Conservation (phyloP, 305 asterid species). For the Solanum aculeatissimum region DNA sequence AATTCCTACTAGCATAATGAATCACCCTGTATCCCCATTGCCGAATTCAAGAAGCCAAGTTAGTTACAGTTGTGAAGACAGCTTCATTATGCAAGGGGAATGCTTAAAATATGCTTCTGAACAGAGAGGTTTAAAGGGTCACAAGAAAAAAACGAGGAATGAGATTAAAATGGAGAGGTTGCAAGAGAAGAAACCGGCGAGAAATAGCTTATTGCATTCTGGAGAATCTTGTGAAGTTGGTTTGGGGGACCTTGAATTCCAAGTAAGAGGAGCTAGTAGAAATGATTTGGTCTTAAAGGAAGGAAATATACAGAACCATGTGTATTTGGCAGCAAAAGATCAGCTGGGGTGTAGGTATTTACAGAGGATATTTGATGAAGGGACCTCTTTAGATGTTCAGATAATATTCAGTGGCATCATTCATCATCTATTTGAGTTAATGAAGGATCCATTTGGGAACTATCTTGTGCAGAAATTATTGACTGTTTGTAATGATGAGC, state of each 20-base stretch:
- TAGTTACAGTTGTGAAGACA: not conserved
- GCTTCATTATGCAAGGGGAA: conserved; percentile 7
- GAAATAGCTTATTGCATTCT: not conserved
- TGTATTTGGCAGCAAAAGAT: conserved; percentile 21
- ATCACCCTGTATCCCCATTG: not conserved
- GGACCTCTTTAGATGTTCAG: conserved; percentile 19
- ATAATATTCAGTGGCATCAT: conserved; percentile 21
- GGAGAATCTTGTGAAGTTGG: conserved; percentile 2
- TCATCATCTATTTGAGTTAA: conserved; percentile 18
- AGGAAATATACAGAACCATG: conserved; percentile 5
- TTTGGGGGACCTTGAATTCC: not conserved
- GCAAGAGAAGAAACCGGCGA: not conserved
- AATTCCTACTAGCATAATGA: not conserved
- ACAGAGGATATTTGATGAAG: conserved; percentile 23
- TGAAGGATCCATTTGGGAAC: conserved; percentile 32
- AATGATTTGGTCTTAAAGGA: not conserved
- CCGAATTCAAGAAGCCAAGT: not conserved
- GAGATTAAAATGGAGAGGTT: not conserved
- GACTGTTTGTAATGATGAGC: conserved; percentile 30
- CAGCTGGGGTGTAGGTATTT: conserved; percentile 34
- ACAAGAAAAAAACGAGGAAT: conserved; percentile 3
- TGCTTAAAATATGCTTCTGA: conserved; percentile 5
- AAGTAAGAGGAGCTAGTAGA: not conserved
- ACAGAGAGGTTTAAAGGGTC: conserved; percentile 6
- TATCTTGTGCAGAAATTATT: conserved; percentile 29